Evolutionary conservation across 2,329 filamentous ascomycete genomes (phyloP).

Genomic region (Tolypocladium capitatum): DNA sequence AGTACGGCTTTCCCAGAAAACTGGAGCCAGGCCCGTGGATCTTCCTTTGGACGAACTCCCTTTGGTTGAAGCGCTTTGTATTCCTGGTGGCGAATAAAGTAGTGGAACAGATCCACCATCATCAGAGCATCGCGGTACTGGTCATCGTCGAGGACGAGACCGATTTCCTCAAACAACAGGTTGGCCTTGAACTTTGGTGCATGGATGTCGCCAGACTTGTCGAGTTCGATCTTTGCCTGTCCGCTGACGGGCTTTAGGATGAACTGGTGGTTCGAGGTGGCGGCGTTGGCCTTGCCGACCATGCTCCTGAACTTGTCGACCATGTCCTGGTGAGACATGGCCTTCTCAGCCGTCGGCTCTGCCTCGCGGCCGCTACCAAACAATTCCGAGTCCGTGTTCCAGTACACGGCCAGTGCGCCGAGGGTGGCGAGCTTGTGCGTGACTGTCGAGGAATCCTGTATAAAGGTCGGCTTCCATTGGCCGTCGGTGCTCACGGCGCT

Average conservation of each 20-base stretch:
- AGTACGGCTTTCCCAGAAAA: constrained; percentile 86
- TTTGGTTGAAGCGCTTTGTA: constrained; percentile 90
- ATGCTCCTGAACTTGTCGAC: constrained; percentile 64
- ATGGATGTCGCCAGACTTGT: constrained; percentile 74
- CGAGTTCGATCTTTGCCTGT: constrained; percentile 84
- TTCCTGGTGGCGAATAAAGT: constrained; percentile 94
- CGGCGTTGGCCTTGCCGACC: constrained; percentile 58
- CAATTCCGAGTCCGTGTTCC: constrained; percentile 87
- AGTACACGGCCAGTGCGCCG: constrained; percentile 84
- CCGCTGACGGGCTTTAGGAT: constrained; percentile 94
- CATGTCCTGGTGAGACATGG: constrained; percentile 61
- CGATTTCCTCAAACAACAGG: constrained; percentile 90
- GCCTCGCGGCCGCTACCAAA: constrained; percentile 71
- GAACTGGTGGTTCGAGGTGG: constrained; percentile 61
- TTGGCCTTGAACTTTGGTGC: constrained; percentile 81
- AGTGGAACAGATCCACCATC: constrained; percentile 97
- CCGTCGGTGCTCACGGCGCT: constrained; percentile 93
- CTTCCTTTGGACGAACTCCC: constrained; percentile 65
- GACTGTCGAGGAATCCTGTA: constrained; percentile 68
- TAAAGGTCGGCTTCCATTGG: constrained; percentile 91
- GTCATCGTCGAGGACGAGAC: constrained; percentile 91
- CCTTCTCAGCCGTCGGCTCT: constrained; percentile 29
- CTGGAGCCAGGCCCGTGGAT: constrained; percentile 80
- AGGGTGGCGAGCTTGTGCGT: constrained; percentile 92
- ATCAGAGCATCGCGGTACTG: constrained; percentile 96